phyloP scores from a whole-genome alignment of 108 stramenopile species.

The Discostella stelligeroides region DNA sequence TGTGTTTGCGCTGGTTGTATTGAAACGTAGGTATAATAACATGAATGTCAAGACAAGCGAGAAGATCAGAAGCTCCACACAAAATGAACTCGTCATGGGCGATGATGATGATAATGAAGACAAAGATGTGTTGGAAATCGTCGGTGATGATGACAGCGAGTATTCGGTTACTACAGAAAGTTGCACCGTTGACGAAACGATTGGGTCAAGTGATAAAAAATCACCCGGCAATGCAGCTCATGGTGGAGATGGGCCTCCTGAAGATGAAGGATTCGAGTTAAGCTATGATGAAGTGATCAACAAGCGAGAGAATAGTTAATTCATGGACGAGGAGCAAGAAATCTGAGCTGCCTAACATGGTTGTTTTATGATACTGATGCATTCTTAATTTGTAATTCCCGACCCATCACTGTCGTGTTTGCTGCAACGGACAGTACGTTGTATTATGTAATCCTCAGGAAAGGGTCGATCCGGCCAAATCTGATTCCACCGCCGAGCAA shows the following conservation, averaged over 20 bases:
- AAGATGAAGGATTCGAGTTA: not conserved
- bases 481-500: conserved; percentile 80
- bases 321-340: conserved; percentile 3
- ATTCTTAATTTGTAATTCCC: not conserved
- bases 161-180: not conserved
- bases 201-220: not conserved
- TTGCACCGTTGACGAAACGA: not conserved
- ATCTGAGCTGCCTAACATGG: not conserved
- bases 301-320: conserved; percentile 20
- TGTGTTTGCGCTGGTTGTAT: not conserved
- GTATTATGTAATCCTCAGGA: conserved; percentile 53
- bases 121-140: not conserved
- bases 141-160: not conserved
- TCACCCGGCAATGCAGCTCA: not conserved
- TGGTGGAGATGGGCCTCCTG: not conserved
- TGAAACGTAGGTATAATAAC: not conserved
- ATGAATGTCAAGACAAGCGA: too few species aligned
- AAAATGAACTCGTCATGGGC: conserved; percentile 1
- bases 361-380: not conserved
- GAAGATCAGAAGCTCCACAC: too few species aligned
- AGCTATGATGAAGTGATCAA: conserved; percentile 1
- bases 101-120: not conserved
- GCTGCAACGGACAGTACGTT: conserved; percentile 20
- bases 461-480: conserved; percentile 87
- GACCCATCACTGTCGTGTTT: conserved; percentile 3